phyloP scores from a whole-genome alignment of 176 grass and related monocot species.

The Carex cristatella region DNA sequence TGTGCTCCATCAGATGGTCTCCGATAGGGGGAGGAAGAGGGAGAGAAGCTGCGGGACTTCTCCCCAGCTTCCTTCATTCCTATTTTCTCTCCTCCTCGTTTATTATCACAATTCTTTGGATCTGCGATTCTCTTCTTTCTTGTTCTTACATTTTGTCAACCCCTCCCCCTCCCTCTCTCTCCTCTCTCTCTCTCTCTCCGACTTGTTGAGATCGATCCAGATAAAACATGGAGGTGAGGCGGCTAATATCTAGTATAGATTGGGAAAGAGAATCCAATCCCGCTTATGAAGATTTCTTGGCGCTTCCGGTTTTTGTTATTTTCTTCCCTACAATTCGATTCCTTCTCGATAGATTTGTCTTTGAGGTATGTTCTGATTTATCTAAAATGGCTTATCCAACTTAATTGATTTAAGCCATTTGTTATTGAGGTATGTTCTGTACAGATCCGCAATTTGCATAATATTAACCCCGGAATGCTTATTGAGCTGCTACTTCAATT shows the following conservation, averaged over 20 bases:
- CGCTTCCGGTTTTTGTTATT: slow-evolving; percentile 66
- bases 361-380: slow-evolving; percentile 50
- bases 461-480: not conserved
- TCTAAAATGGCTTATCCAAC: not conserved
- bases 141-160: not conserved
- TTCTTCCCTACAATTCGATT: slow-evolving; percentile 83
- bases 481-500: not conserved
- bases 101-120: not conserved
- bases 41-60: not conserved
- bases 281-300: slow-evolving; percentile 55
- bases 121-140: slow-evolving; percentile 11
- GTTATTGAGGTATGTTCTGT: not conserved
- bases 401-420: not conserved
- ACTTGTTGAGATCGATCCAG: slow-evolving; percentile 16
- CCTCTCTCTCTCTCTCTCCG: not conserved
- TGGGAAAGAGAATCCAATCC: slow-evolving; percentile 75
- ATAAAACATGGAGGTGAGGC: slow-evolving; percentile 11
- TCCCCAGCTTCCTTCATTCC: not conserved
- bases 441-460: not conserved
- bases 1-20: not conserved
- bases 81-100: not conserved
- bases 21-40: not conserved
- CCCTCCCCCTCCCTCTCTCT: not conserved
- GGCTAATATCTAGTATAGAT: slow-evolving; percentile 24
- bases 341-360: slow-evolving; percentile 76